Evolutionary conservation across 768 basidiomycete species (phyloP).

Genomic region (Lactarius evosmus): DNA sequence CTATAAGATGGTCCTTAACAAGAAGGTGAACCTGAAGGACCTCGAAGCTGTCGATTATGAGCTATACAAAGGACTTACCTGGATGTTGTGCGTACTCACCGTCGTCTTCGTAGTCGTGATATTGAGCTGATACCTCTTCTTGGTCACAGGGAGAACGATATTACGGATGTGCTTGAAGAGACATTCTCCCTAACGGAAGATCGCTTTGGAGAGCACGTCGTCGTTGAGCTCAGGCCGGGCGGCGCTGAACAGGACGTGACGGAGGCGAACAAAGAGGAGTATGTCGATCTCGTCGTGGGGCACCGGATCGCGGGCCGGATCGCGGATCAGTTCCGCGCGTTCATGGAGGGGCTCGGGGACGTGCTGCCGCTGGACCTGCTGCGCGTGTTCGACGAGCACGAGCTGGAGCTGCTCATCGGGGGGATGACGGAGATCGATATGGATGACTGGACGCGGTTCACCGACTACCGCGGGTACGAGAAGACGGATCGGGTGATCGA

Average conservation of each 20-base stretch:
- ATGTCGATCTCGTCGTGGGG: constrained; percentile 72
- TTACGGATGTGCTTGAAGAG: constrained; percentile 71
- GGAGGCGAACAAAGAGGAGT: constrained; percentile 74
- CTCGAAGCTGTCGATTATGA: constrained; percentile 69
- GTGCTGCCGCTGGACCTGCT: constrained; percentile 80
- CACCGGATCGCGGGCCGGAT: constrained; percentile 83
- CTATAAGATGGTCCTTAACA: constrained; percentile 74
- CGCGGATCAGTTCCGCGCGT: constrained; percentile 78
- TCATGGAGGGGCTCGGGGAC: constrained; percentile 83
- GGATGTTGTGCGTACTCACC: constrained; percentile 62
- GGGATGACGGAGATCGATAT: constrained; percentile 60
- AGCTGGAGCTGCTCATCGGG: constrained; percentile 85
- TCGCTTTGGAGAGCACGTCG: constrained; percentile 68
- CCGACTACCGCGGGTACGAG: constrained; percentile 86
- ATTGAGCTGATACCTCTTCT: constrained; percentile 9
- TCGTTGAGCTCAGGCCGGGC: constrained; percentile 60
- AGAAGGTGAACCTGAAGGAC: constrained; percentile 57
- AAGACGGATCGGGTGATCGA: constrained; percentile 86
- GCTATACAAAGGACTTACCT: constrained; percentile 61
- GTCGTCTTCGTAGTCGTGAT: not conserved
- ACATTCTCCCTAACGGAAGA: constrained; percentile 71
- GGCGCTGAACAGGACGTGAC: constrained; percentile 63
- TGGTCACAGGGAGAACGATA: constrained; percentile 61
- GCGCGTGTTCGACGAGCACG: constrained; percentile 88
- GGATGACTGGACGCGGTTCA: constrained; percentile 93